Conservation (phyloP, 805 yeast genomes). For the Wickerhamiella azyma region DNA sequence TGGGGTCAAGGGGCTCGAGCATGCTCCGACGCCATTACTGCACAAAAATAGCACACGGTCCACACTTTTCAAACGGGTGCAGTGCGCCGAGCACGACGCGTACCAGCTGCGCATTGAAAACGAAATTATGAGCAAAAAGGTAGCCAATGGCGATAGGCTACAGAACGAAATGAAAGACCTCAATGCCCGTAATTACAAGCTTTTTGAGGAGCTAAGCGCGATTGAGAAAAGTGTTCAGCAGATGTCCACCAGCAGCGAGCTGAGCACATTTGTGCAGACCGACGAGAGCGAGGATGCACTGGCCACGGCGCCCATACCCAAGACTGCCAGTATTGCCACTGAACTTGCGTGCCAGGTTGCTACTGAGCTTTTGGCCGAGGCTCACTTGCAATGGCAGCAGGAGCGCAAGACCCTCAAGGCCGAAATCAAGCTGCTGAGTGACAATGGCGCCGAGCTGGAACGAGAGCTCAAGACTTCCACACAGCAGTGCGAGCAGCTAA, state of each 20-base stretch:
- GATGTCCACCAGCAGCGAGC: background rate
- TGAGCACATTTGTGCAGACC: background rate
- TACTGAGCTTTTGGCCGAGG: too few relatives aligned
- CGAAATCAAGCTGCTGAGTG: background rate
- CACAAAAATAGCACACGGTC: background rate
- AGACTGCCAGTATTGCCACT: too few relatives aligned
- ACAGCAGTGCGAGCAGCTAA: background rate
- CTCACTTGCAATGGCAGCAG: too few relatives aligned
- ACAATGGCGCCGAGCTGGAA: background rate
- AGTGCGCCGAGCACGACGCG: constrained; percentile 1
- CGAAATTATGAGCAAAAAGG: constrained; percentile 48
- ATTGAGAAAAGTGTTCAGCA: background rate
- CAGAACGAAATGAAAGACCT: constrained; percentile 46
- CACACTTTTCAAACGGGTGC: background rate
- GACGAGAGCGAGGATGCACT: too few relatives aligned
- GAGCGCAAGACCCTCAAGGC: background rate
- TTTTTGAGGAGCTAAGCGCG: background rate
- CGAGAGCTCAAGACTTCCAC: background rate
- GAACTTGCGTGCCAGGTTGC: too few relatives aligned
- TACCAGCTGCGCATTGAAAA: constrained; percentile 55
- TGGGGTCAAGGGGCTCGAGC: background rate
- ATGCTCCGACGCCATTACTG: background rate
- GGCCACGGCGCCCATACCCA: too few relatives aligned
- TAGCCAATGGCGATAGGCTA: constrained; percentile 50
- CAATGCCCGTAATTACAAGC: constrained; percentile 34